Evolutionary conservation across 1,139 yeast genomes (phyloP), one percentile per base, ranked within the genome.

Genomic region (Suhomyces yuchorum): DNA sequence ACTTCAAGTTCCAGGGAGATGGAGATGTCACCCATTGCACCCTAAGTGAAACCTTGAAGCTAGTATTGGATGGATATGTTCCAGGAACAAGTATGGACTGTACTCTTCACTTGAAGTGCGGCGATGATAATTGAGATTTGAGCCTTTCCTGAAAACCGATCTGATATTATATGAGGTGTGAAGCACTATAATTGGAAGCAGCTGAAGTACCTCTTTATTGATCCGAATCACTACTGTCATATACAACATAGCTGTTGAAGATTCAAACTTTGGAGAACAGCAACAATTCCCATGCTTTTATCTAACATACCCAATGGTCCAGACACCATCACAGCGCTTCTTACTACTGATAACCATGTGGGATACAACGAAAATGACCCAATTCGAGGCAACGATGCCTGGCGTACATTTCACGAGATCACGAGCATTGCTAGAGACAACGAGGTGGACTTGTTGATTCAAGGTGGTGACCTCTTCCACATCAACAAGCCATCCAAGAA

Each of bases 321-420:
- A 17, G 78, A 86, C 62, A 89, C 96, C 0, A 81, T 92, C 15
- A 70, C 89, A 38, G 80, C 93, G 19, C 79, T 93, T 34, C 68
- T 93, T 18, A 91, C 99, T 2, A 91, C 99, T 1, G 99, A 93
- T 61, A 93, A 93, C 63, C 99, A 93, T 73, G 96, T 93, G 26
- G 99, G 99, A 1, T 92, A 85, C 62, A 83, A 84, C 51, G 99
- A 93, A 62, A 80, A 80, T 39, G 99, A 93, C 62, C 93, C 96
- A 0, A 84, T 93, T 9, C 77, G 96, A 24, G 96, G 97, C 1
- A 87, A 88, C 57, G 99, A 93, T 62, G 82, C 96, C 1, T 87
- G 96, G 85, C 77, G 68, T 46, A 88, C 97, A 0, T 93, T 93
- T 61, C 82, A 87, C 48, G 99, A 93, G 66, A 83, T 90, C 50